phyloP scores from a whole-genome alignment of 257 asterid genomes.

The Nicotiana undulata region DNA sequence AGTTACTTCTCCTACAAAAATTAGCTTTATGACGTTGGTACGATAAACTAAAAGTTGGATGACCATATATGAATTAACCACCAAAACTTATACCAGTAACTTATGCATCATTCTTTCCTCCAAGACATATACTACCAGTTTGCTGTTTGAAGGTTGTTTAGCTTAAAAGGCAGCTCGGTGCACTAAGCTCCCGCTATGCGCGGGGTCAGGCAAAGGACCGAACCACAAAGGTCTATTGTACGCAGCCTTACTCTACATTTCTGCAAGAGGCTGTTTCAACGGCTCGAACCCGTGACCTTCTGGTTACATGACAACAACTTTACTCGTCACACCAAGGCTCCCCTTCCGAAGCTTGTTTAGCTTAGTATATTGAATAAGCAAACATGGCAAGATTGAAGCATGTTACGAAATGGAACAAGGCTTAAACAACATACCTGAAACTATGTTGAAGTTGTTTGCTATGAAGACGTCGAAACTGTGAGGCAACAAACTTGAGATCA shows the following conservation, averaged over 20 bases:
- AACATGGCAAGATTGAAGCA: not conserved
- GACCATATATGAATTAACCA: no score
- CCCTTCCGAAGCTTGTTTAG: no score
- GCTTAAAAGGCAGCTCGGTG: no score
- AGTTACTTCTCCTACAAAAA: not conserved
- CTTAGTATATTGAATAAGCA: no score
- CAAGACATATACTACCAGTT: not conserved
- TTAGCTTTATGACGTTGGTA: not conserved
- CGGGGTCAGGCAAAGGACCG: no score
- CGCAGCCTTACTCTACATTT: no score
- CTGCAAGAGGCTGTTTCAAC: no score
- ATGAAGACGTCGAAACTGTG: constrained; percentile 12
- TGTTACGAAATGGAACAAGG: not conserved
- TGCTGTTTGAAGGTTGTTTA: not conserved
- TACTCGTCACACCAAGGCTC: no score
- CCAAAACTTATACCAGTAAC: not conserved
- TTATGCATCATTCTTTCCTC: not conserved
- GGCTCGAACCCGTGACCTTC: no score
- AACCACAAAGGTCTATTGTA: no score
- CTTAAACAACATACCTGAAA: constrained; percentile 2
- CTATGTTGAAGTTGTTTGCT: not conserved
- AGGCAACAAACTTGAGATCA: constrained; percentile 8
- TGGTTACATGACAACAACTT: no score
- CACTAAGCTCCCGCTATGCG: no score
- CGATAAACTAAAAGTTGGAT: not conserved